These are phyloP conservation scores for Chimonanthus salicifolius DNA, from an alignment of 164 flowering plant species.

Conservation along the genomic window DNA sequence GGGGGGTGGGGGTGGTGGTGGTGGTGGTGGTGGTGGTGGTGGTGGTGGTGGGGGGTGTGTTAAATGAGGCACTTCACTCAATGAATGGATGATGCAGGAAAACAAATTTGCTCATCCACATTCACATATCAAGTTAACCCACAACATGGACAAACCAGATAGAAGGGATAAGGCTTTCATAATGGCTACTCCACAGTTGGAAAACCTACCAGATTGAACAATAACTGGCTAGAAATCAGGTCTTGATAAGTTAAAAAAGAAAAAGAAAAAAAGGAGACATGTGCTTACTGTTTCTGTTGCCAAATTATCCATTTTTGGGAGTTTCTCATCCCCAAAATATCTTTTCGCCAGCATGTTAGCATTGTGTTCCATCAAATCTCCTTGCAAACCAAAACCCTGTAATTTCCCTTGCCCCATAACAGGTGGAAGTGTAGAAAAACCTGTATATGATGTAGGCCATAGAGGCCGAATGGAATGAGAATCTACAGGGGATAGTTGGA, in stretches of 20 bases:
- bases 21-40: no score
- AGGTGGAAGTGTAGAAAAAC: slow-evolving; percentile 20
- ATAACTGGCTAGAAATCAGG: neutral
- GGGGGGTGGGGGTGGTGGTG: no score
- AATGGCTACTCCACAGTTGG: no score
- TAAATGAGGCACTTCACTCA: no score
- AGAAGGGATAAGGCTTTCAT: no score
- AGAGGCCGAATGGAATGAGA: slow-evolving; percentile 14
- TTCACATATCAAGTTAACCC: no score
- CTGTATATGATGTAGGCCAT: slow-evolving; percentile 18
- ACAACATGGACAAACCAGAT: no score
- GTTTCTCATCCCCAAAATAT: slow-evolving; percentile 16
- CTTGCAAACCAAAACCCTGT: slow-evolving; percentile 23
- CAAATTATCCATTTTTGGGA: slow-evolving; percentile 12
- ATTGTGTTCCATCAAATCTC: slow-evolving; percentile 17
- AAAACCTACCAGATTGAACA: neutral
- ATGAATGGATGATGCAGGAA: no score
- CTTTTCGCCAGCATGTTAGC: slow-evolving; percentile 8
- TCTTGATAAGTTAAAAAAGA: neutral
- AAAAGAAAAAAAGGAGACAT: neutral
- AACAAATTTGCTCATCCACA: no score
- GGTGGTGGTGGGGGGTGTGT: no score
- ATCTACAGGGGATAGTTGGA: slow-evolving; percentile 18
- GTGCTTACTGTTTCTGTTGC: slow-evolving; percentile 8
- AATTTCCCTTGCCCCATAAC: slow-evolving; percentile 16